Evolutionary conservation across 768 basidiomycete species (phyloP).

Genomic region (Porphyrellus cyaneotinctus): DNA sequence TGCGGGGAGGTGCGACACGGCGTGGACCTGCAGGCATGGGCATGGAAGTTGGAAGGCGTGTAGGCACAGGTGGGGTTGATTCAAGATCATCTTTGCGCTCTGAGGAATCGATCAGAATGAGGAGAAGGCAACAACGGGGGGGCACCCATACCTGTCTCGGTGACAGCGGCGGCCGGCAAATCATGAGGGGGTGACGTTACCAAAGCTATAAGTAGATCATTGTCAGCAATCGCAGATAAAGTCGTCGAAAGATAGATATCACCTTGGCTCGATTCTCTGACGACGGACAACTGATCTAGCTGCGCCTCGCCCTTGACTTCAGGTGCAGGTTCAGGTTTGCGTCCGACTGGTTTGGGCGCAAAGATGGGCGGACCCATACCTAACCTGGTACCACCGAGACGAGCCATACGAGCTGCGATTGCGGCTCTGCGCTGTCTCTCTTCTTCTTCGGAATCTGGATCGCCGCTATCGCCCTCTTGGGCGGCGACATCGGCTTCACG

Average conservation of each 20-base stretch:
- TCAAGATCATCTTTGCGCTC: constrained; percentile 23
- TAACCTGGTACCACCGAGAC: constrained; percentile 78
- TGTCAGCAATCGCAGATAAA: constrained; percentile 7
- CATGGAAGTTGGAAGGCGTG: constrained; percentile 54
- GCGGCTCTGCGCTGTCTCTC: constrained; percentile 78
- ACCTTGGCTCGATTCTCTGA: constrained; percentile 21
- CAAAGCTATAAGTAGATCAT: constrained; percentile 1
- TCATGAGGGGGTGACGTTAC: constrained; percentile 16
- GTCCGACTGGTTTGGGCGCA: constrained; percentile 47
- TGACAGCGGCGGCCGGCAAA: not conserved
- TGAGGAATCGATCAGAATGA: constrained; percentile 10
- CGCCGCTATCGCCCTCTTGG: constrained; percentile 21
- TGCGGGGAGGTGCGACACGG: constrained; percentile 70
- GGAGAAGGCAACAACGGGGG: constrained; percentile 1
- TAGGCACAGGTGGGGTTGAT: constrained; percentile 29
- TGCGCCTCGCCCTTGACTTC: constrained; percentile 23
- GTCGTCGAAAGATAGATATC: not conserved
- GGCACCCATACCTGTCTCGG: constrained; percentile 18
- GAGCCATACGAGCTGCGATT: constrained; percentile 90
- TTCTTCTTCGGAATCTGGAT: constrained; percentile 54
- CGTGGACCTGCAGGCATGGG: constrained; percentile 72
- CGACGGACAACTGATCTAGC: constrained; percentile 3
- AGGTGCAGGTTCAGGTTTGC: constrained; percentile 26
- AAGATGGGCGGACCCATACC: constrained; percentile 78
- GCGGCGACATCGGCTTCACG: constrained; percentile 29